Base-by-base conservation (phyloP, 169 alveolate genomes). In the Prorocentrum cordatum region DNA sequence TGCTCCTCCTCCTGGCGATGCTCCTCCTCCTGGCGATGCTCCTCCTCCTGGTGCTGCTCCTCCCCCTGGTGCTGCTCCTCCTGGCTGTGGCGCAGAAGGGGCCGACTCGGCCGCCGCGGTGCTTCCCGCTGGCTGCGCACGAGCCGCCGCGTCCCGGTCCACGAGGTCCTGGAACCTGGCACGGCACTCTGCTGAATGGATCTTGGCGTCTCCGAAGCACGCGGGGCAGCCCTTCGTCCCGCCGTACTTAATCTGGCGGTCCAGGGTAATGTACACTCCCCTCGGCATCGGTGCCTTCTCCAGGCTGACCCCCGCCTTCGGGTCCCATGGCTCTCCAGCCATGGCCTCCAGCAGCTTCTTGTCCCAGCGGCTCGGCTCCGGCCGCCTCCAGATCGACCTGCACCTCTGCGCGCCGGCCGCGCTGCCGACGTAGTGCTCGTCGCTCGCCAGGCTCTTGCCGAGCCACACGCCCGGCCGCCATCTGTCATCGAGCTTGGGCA, bases 361-460 rank as follows among this genome's bases (percentile, higher is more conserved):
- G 38, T 73, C 54, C 84, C 84, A 73, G 6, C 70, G 12, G 16
- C 31, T 47, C 24, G 6, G 3, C 7, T 75, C 71, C 2, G 71
- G 72, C 35, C 39, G 31, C 31, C 86, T 54, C 86, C 86, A 54
- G 59, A 75, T 35, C 10, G 71, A 10, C 14, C 86, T 32, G 72
- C 86, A 75, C 35, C 86, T 26, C 14, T 50, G 0, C 47, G 50
- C 31, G 36, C 58, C 85, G 3, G 27, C 39, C 39, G 16, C 75
- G 7, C 62, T 59, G 5, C 75, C 75, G 7, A 59, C 4, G 42
- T 35, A 32, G n/a, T 79, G 88, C 14, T 79, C 88, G 27, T 79
- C 88, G 20, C 75, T 29, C 35, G 45, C 42, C 42, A 38, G 35
- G 10, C 45, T 33, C 89, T 79, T 79, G 10, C 89, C 89, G 33